Conservation (phyloP, 1,284 basidiomycete genomes). For the Apiotrichum domesticum region DNA sequence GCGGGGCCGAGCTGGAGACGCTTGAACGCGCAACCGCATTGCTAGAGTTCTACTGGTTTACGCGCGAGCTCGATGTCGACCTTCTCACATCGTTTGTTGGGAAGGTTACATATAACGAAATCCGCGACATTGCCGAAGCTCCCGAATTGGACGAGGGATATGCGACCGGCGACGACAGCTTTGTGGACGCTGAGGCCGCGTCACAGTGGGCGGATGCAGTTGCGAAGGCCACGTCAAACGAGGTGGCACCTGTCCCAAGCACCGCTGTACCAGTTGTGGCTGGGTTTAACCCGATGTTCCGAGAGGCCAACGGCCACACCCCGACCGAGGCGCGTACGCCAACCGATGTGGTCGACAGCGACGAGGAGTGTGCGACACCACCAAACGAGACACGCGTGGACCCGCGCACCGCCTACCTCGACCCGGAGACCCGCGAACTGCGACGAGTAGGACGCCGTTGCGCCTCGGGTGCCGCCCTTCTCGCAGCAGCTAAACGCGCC, state of each 20-base stretch:
- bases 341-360: too few species aligned
- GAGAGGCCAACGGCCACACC: too few species aligned
- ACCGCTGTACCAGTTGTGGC: too few species aligned
- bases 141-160: neutral
- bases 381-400: neutral
- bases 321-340: too few species aligned
- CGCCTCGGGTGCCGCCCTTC: neutral
- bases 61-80: neutral
- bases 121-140: conserved; percentile 9
- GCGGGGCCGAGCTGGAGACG: conserved; percentile 98
- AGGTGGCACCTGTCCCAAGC: too few species aligned
- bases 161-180: neutral
- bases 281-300: too few species aligned
- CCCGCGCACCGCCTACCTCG: neutral
- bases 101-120: conserved; percentile 4
- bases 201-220: too few species aligned
- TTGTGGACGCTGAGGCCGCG: neutral
- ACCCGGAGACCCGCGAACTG: neutral
- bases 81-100: neutral
- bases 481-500: neutral
- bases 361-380: neutral
- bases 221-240: too few species aligned
- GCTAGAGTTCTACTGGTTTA: conserved; percentile 22
- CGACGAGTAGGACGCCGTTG: neutral
- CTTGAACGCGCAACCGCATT: conserved; percentile 56